These are phyloP conservation scores for Schizonepeta tenuifolia DNA, from an alignment of 257 asterid species.

Conservation along the genomic window DNA sequence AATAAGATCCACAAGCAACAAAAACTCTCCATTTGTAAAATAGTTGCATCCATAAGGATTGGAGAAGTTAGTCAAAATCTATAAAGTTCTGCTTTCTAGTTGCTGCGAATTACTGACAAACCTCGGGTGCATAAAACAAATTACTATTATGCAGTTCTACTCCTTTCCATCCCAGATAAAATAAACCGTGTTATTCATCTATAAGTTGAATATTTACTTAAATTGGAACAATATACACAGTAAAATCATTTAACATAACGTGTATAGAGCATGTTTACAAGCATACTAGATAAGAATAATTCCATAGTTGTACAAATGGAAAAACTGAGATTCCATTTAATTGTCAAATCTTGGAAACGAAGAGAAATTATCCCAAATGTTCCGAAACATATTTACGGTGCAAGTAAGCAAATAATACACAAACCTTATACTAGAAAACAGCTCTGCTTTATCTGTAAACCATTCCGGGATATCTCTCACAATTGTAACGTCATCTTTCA, in stretches of 20 bases:
- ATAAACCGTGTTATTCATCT: constrained; percentile 9
- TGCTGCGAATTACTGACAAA: neutral
- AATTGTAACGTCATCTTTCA: constrained; percentile 86
- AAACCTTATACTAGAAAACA: constrained; percentile 90
- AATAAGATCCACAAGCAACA: constrained; percentile 35
- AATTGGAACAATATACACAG: neutral
- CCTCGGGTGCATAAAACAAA: neutral
- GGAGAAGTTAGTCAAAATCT: constrained; percentile 3
- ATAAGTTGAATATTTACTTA: neutral
- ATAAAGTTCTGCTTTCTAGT: neutral
- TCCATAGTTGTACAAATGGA: neutral
- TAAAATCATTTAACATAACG: neutral
- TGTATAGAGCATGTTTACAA: neutral
- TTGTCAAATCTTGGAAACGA: neutral
- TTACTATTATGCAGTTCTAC: neutral
- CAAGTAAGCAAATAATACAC: constrained; percentile 10
- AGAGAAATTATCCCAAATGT: neutral
- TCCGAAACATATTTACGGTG: constrained; percentile 2
- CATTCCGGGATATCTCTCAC: constrained; percentile 96
- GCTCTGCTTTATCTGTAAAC: constrained; percentile 98
- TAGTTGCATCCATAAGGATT: constrained; percentile 6
- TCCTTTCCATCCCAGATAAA: constrained; percentile 1
- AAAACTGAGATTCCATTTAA: neutral
- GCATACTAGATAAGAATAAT: constrained; percentile 10
- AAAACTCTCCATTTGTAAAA: constrained; percentile 17